A percentile compares a stretch with the other conserved stretches of the same genome.
Evolutionary conservation across 1,284 basidiomycete genomes (phyloP).

Genomic region (Rhodotorula sp.): DNA sequence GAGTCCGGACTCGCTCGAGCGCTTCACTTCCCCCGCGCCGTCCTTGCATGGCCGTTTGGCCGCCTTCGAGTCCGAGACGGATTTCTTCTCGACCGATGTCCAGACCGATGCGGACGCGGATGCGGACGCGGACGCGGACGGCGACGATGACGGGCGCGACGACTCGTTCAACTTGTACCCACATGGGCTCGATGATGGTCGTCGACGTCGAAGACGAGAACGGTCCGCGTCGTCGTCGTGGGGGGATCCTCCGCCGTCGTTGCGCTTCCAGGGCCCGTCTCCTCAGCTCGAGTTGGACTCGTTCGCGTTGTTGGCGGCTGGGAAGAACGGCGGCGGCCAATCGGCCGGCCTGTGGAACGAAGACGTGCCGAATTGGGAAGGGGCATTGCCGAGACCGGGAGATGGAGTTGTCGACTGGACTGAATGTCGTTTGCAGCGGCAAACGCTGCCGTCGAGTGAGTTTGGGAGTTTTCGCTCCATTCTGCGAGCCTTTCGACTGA

Average conservation of each 20-base stretch:
- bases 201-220: neutral
- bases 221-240: neutral
- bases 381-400: neutral
- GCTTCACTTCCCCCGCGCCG: neutral
- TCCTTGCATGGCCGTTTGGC: neutral
- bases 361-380: conserved; percentile 4
- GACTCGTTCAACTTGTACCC: conserved; percentile 10
- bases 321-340: neutral
- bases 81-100: conserved; percentile 16
- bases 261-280: neutral
- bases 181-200: neutral
- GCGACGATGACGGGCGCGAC: conserved; percentile 17
- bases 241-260: neutral
- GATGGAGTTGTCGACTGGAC: conserved; percentile 4
- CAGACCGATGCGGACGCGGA: neutral
- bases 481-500: neutral
- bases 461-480: neutral
- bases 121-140: neutral
- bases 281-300: neutral
- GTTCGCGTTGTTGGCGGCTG: neutral
- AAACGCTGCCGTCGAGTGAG: conserved; percentile 22
- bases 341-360: conserved; percentile 8
- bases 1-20: neutral
- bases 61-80: conserved; percentile 13
- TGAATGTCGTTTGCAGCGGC: conserved; percentile 5